A percentile compares a stretch with the other conserved stretches of the same genome.
These are phyloP conservation scores for Penicillium subrubescens DNA, from an alignment of 495 filamentous ascomycete species.

Conservation along the genomic window DNA sequence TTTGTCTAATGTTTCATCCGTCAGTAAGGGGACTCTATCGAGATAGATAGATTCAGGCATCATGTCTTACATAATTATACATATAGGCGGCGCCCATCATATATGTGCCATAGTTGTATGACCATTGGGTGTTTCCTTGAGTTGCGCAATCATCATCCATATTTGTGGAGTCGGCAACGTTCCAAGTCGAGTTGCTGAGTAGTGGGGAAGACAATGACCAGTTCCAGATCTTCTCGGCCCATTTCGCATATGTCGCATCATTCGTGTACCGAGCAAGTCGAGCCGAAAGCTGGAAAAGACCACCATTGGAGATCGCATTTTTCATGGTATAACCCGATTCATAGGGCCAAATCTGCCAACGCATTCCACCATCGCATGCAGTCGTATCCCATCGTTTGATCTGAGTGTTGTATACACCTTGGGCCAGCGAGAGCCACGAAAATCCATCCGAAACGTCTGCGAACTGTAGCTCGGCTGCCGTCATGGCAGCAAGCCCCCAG, in stretches of 20 bases:
- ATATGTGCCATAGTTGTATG: constrained; percentile 71
- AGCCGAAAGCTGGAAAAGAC: constrained; percentile 68
- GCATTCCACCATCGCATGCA: constrained; percentile 54
- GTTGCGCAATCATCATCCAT: constrained; percentile 54
- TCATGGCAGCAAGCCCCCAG: constrained; percentile 60
- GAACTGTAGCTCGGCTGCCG: constrained; percentile 54
- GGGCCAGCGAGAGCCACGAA: constrained; percentile 73
- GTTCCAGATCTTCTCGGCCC: constrained; percentile 67
- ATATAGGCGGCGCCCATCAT: constrained; percentile 71
- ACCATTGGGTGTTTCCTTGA: constrained; percentile 64
- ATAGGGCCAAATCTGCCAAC: constrained; percentile 58
- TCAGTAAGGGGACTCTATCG: background rate
- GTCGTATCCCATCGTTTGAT: constrained; percentile 53
- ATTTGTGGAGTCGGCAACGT: constrained; percentile 64
- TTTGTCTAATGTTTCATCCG: constrained; percentile 15
- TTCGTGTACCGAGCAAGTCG: constrained; percentile 68
- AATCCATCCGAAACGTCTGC: constrained; percentile 51
- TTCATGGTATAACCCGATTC: constrained; percentile 64
- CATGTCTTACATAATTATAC: constrained; percentile 61
- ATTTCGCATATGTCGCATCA: constrained; percentile 63
- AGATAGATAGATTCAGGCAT: background rate
- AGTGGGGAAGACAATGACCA: constrained; percentile 62
- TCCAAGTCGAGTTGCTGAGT: constrained; percentile 45
- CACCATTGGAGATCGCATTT: constrained; percentile 70
- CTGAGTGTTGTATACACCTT: constrained; percentile 78